Base-by-base conservation (phyloP, 352 stramenopile genomes). In the Phytophthora pseudosyringae region DNA sequence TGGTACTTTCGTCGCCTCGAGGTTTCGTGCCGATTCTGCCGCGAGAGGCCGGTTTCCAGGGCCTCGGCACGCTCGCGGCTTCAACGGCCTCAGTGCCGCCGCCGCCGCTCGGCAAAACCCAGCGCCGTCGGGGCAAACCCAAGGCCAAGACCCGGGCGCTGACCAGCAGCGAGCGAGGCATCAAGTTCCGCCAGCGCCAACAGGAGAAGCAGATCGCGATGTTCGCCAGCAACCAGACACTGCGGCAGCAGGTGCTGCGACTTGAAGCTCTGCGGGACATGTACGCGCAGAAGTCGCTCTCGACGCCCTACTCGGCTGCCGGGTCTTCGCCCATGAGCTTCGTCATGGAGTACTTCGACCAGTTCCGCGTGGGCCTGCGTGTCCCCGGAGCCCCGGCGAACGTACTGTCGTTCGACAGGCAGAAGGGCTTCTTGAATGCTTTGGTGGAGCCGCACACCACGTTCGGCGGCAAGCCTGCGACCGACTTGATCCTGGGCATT, bases 271-370 rank as follows among this genome's bases (percentile, higher is more conserved):
- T 61, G 45, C 59, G 64, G 11, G 53, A 59, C 29, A 41, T 81
- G 47, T 51, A 55, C 46, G 45, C 52, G 3, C 54, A 69, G 41
- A 56, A 49, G 29, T 10, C 33, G 32, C 51, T 78, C 31, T 52
- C 33, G 5, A 54, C 46, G 39, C 53, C 70, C 11, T 51, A 46
- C 25, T 56, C 69, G 5, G 29, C 43, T 12, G 53, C 48, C 16
- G 54, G 49, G 12, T 25, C 59, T 15, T 41, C 59, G 36, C 70
- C 73, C 29, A 50, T 77, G 25, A 63, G 48, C 15, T 63, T 78
- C 12, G 63, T 76, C 47, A 64, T 70, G 36, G 70, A 81, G 45
- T 81, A 81, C 54, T 80, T 78, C 47, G 10, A 55, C 33, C 70
- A 77, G 46, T 81, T 81, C n/a, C 71, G 68, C 15, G 54, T 56